These are phyloP conservation scores for Kondoa malvinella DNA, from an alignment of 768 basidiomycete species.

Conservation along the genomic window DNA sequence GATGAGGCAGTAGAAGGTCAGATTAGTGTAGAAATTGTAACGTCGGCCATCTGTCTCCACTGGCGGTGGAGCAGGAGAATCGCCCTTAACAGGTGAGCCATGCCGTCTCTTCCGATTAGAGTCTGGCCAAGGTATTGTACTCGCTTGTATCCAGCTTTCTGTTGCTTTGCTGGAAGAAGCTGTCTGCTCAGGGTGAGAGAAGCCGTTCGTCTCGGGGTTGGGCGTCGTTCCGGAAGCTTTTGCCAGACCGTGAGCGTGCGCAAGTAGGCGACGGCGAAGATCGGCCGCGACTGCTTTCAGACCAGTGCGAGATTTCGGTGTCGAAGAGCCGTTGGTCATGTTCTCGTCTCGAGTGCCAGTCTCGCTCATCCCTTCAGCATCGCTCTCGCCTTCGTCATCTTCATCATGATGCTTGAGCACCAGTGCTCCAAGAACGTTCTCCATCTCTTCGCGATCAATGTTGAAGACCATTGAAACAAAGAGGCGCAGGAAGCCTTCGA, in stretches of 20 bases:
- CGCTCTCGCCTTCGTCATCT: constrained; percentile 52
- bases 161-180: not conserved
- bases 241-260: not conserved
- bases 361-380: constrained; percentile 45
- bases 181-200: not conserved
- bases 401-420: constrained; percentile 20
- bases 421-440: constrained; percentile 32
- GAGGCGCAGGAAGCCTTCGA: constrained; percentile 67
- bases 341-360: not conserved
- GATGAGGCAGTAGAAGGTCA: constrained; percentile 77
- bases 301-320: not conserved
- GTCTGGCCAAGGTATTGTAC: constrained; percentile 6
- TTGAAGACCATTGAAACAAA: constrained; percentile 72
- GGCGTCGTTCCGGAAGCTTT: not conserved
- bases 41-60: constrained; percentile 6
- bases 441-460: constrained; percentile 34
- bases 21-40: constrained; percentile 62
- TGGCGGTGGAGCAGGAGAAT: not conserved
- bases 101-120: not conserved
- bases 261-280: constrained; percentile 4
- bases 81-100: not conserved
- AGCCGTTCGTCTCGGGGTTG: not conserved
- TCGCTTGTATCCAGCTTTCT: constrained; percentile 27
- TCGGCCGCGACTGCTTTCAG: constrained; percentile 4
- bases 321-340: not conserved